Evolutionary conservation across 176 grass and related monocot species (phyloP).

Genomic region (Panicum miliaceum): DNA sequence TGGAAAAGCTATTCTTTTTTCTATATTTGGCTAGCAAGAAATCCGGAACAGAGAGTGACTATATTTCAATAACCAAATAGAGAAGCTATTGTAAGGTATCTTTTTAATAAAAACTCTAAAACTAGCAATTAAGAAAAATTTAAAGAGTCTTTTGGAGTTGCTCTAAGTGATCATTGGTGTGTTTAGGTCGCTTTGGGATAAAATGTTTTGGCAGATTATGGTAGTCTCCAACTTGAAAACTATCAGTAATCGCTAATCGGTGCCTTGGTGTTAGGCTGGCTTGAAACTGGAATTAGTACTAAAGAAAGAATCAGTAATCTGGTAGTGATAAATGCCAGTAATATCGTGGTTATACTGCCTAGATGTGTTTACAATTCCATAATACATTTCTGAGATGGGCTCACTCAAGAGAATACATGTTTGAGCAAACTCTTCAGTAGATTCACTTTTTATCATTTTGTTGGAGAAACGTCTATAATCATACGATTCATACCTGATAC

Average conservation of each 20-base stretch:
- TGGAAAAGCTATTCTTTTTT: no score
- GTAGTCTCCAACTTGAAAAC: slow-evolving; percentile 11
- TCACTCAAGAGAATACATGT: not conserved
- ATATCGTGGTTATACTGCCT: not conserved
- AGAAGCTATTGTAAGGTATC: no score
- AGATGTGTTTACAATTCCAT: not conserved
- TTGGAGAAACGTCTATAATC: not conserved
- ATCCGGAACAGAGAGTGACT: no score
- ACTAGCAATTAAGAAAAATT: no score
- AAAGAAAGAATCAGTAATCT: slow-evolving; percentile 20
- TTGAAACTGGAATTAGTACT: slow-evolving; percentile 17
- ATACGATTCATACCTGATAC: not conserved
- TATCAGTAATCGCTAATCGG: not conserved
- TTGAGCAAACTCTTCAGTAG: slow-evolving; percentile 20
- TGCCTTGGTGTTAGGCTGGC: slow-evolving; percentile 15
- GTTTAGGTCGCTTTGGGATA: not conserved
- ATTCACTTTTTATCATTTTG: slow-evolving; percentile 6
- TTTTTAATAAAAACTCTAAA: no score
- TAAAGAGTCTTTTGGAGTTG: no score
- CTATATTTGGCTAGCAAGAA: no score
- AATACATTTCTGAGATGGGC: not conserved
- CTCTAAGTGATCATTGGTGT: not conserved
- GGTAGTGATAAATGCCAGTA: not conserved
- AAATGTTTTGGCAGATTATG: slow-evolving; percentile 8
- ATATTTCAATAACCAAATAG: no score